phyloP scores from a whole-genome alignment of 2,329 filamentous ascomycete species.

The Talaromyces piceae region DNA sequence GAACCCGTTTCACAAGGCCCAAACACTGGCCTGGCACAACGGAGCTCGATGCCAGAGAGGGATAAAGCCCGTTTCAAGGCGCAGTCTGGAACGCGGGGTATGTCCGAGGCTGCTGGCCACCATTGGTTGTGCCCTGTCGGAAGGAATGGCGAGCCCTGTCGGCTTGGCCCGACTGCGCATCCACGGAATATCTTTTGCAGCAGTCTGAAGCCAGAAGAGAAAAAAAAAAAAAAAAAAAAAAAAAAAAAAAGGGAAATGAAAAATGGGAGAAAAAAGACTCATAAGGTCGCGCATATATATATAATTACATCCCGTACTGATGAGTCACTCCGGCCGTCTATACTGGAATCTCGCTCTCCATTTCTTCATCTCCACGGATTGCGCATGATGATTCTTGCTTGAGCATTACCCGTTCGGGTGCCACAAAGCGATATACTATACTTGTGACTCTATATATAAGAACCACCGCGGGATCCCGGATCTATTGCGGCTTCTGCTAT shows the following conservation, averaged over 20 bases:
- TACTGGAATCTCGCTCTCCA: background rate
- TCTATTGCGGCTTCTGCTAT: too few relatives aligned
- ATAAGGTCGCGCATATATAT: background rate
- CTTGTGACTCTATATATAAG: background rate
- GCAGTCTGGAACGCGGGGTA: slow-evolving; percentile 1
- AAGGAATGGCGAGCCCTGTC: background rate
- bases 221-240: background rate
- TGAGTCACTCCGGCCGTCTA: background rate
- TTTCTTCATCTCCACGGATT: too few relatives aligned
- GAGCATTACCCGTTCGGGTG: too few relatives aligned
- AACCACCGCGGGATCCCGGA: too few relatives aligned
- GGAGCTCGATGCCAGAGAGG: background rate
- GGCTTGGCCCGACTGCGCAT: background rate
- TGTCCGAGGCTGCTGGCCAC: background rate
- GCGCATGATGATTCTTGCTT: too few relatives aligned
- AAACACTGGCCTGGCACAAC: background rate
- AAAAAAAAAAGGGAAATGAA: background rate
- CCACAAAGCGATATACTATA: too few relatives aligned
- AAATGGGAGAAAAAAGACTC: background rate
- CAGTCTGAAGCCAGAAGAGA: background rate
- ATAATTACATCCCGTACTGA: background rate
- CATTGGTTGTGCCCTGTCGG: background rate
- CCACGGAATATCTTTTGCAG: too few relatives aligned
- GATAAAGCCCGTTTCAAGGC: background rate
- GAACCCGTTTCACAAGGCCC: background rate